A percentile compares a stretch with the other conserved stretches of the same genome.
Conservation (phyloP, 768 basidiomycete species). For the Rhizopogon vulgaris region DNA sequence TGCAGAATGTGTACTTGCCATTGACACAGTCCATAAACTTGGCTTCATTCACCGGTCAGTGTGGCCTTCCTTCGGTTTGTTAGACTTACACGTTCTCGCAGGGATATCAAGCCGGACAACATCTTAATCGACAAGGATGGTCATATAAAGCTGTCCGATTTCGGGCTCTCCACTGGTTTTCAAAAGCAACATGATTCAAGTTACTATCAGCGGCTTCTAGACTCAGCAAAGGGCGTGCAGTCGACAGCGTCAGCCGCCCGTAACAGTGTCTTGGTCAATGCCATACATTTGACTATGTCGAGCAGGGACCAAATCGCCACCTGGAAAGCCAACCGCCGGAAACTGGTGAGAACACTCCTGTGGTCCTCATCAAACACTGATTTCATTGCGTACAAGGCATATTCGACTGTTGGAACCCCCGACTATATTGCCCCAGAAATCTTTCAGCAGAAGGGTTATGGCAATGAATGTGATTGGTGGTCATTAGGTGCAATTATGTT, state of each 20-base stretch:
- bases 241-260: conserved; percentile 46
- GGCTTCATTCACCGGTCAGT: conserved; percentile 94
- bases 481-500: conserved; percentile 98
- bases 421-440: conserved; percentile 98
- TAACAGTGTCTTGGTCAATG: conserved; percentile 96
- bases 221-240: conserved; percentile 46
- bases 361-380: not conserved
- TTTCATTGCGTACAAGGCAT: conserved; percentile 51
- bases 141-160: conserved; percentile 97
- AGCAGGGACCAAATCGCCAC: conserved; percentile 93
- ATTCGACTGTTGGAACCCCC: conserved; percentile 96
- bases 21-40: conserved; percentile 94
- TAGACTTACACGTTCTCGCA: conserved; percentile 23
- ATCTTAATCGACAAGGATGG: conserved; percentile 88
- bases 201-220: conserved; percentile 88
- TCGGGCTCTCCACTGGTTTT: conserved; percentile 98
- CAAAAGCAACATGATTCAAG: conserved; percentile 96
- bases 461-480: conserved; percentile 99
- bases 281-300: conserved; percentile 94
- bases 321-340: conserved; percentile 97
- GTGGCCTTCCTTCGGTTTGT: not conserved
- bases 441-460: conserved; percentile 95
- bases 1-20: conserved; percentile 96
- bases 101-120: conserved; percentile 99
- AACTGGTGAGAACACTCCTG: conserved; percentile 56